A percentile compares a stretch with the other conserved stretches of the same genome.
These are phyloP conservation scores for Irpex sp. DNA, from an alignment of 1,284 basidiomycete species.

Conservation along the genomic window DNA sequence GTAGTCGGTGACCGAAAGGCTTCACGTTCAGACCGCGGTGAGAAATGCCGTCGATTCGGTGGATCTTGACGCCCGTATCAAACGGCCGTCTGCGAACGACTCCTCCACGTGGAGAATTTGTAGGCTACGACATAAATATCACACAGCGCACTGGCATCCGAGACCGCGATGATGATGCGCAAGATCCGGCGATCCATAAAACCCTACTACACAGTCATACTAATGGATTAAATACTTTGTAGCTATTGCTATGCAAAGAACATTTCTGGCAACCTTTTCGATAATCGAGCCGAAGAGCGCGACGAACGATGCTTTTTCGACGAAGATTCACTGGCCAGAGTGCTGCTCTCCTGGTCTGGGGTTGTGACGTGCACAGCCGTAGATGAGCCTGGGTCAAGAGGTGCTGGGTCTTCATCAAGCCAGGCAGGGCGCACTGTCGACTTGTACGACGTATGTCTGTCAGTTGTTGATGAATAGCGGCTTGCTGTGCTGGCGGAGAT, in stretches of 20 bases:
- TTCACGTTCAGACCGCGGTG: not conserved
- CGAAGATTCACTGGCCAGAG: not conserved
- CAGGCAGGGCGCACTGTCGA: slow-evolving; percentile 1
- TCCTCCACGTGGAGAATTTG: not conserved
- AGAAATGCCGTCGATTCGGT: not conserved
- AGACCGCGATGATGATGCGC: no score
- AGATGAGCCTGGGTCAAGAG: not conserved
- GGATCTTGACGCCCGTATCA: not conserved
- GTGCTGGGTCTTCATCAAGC: slow-evolving; percentile 1
- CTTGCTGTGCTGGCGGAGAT: not conserved
- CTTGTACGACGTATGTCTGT: slow-evolving; percentile 4
- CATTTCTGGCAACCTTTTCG: slow-evolving; percentile 9
- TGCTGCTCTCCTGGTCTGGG: not conserved
- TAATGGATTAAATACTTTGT: not conserved
- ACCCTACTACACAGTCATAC: not conserved
- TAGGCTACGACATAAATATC: not conserved
- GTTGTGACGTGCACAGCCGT: not conserved
- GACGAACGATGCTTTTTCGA: slow-evolving; percentile 2
- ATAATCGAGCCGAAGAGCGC: slow-evolving; percentile 12
- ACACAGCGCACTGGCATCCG: no score
- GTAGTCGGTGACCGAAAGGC: not conserved
- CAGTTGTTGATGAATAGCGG: not conserved
- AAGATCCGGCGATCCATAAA: no score
- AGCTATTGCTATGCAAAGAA: not conserved
- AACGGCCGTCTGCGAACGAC: not conserved